These are phyloP conservation scores for Coprinopsis cinerea DNA, from an alignment of 768 basidiomycete species.

Conservation along the genomic window DNA sequence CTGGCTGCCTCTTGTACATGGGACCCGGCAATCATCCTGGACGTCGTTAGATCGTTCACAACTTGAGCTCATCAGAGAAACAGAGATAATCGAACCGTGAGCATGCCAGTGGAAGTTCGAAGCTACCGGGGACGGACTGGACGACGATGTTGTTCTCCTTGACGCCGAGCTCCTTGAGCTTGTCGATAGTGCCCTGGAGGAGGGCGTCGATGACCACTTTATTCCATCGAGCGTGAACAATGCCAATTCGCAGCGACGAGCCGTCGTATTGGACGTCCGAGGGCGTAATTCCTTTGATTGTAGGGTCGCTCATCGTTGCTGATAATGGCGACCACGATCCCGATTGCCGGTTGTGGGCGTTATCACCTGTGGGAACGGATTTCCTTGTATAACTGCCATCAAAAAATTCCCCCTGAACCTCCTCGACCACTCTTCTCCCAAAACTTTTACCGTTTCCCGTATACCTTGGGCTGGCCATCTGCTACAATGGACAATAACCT, in stretches of 20 bases:
- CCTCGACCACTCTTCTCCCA: too few relatives aligned
- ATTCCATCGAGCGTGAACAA: conserved; percentile 98
- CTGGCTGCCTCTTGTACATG: conserved; percentile 74
- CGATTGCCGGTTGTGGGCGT: conserved; percentile 10
- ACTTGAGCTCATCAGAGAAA: conserved; percentile 9
- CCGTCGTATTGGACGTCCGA: conserved; percentile 69
- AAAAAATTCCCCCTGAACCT: too few relatives aligned
- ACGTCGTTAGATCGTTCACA: conserved; percentile 3
- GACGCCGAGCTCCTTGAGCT: conserved; percentile 82
- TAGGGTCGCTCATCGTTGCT: conserved; percentile 35
- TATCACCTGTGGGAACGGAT: conserved; percentile 24
- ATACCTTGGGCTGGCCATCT: conserved; percentile 8
- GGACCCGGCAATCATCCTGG: conserved; percentile 84
- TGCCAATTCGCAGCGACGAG: conserved; percentile 74
- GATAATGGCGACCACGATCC: conserved; percentile 12
- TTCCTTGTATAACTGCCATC: conserved; percentile 21
- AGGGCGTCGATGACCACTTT: conserved; percentile 80
- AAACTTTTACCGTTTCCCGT: conserved; percentile 1
- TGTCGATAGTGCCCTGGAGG: conserved; percentile 69
- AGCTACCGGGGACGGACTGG: conserved; percentile 91
- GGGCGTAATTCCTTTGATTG: conserved; percentile 75
- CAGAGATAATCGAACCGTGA: conserved; percentile 53
- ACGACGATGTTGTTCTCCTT: conserved; percentile 86
- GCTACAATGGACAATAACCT: conserved; percentile 43
- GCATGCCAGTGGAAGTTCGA: conserved; percentile 86